Percentiles rank a stretch among this genome's conserved stretches.
phyloP scores from a whole-genome alignment of 768 basidiomycete species.

The Amanita molliuscula region DNA sequence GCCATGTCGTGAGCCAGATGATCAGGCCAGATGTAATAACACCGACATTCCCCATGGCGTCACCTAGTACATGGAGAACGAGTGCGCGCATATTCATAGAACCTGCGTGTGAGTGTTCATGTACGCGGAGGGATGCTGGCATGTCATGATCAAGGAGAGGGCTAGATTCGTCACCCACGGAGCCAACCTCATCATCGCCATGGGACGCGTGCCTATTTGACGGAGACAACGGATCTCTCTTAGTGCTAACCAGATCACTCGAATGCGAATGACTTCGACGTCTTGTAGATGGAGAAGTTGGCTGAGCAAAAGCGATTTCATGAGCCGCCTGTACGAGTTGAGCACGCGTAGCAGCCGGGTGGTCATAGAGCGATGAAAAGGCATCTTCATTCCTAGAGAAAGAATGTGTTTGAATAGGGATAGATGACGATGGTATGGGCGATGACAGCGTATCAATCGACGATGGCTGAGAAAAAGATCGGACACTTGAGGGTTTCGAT shows the following conservation, averaged over 20 bases:
- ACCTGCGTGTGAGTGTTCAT: conserved; percentile 17
- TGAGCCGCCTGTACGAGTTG: conserved; percentile 76
- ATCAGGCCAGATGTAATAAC: conserved; percentile 92
- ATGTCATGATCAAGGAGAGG: conserved; percentile 23
- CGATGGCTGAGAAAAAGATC: conserved; percentile 13
- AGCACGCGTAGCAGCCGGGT: conserved; percentile 62
- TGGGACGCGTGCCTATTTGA: not conserved
- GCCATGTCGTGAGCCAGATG: conserved; percentile 84
- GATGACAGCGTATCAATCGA: conserved; percentile 1
- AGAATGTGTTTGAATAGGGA: conserved; percentile 2
- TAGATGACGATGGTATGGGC: not conserved
- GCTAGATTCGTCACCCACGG: conserved; percentile 26
- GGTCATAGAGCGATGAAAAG: conserved; percentile 60
- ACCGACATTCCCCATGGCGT: conserved; percentile 96
- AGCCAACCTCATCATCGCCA: conserved; percentile 3
- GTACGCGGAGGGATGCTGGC: conserved; percentile 7
- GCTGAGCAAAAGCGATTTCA: conserved; percentile 55
- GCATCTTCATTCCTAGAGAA: conserved; percentile 19
- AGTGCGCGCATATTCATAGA: conserved; percentile 99
- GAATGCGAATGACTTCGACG: conserved; percentile 16
- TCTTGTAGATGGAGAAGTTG: conserved; percentile 29
- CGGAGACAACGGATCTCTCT: not conserved
- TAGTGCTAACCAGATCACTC: not conserved
- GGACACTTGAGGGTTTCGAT: conserved; percentile 31
- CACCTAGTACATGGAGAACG: conserved; percentile 88